phyloP scores from a whole-genome alignment of 352 stramenopile genomes.

The Peronospora belbahrii region DNA sequence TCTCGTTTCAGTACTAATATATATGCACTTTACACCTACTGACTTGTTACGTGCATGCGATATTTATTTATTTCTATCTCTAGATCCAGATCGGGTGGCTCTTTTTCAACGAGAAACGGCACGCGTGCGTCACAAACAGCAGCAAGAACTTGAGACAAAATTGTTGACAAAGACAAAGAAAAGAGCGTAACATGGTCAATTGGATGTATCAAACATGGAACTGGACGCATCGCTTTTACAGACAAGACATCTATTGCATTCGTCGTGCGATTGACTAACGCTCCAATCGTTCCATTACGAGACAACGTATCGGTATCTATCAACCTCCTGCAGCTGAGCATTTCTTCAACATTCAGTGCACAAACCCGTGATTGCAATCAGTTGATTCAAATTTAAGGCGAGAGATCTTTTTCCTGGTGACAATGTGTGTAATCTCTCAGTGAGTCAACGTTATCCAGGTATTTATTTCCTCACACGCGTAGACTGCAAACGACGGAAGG shows the following conservation, averaged over 20 bases:
- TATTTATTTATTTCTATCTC: neutral
- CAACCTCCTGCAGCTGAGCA: neutral
- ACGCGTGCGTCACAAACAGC: conserved; percentile 49
- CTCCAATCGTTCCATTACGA: too few relatives aligned
- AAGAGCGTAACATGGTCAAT: neutral
- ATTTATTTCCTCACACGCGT: neutral
- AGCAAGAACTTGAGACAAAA: conserved; percentile 29
- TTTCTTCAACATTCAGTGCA: neutral
- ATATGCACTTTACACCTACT: conserved; percentile 1
- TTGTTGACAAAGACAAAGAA: neutral
- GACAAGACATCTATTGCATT: too few relatives aligned
- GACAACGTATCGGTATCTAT: too few relatives aligned
- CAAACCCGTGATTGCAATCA: neutral
- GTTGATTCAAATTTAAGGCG: neutral
- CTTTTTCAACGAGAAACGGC: conserved; percentile 48
- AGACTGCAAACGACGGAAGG: too few relatives aligned
- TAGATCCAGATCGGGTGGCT: conserved; percentile 49
- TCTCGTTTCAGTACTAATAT: conserved; percentile 6
- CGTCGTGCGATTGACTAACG: too few relatives aligned
- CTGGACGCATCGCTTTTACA: too few relatives aligned
- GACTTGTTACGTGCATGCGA: neutral
- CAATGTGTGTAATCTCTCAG: too few relatives aligned
- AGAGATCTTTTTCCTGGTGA: neutral
- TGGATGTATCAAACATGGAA: too few relatives aligned
- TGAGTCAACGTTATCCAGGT: too few relatives aligned